Base-by-base conservation (phyloP, 2,329 filamentous ascomycete species). In the Epichloe festucae region DNA sequence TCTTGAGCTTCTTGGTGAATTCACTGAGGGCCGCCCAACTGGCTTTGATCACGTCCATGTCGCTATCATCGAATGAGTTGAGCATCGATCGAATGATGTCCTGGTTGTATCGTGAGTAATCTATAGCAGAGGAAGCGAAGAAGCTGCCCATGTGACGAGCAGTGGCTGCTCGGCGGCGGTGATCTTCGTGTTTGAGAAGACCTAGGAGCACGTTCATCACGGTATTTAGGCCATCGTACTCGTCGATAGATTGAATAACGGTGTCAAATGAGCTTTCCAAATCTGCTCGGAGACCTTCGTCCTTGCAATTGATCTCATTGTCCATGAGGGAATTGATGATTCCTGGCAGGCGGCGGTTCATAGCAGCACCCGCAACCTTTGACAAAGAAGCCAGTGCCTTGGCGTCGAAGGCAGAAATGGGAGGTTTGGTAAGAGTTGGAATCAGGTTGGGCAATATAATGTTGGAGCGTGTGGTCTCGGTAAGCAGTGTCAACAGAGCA, bases 361-460 rank as follows among this genome's bases (percentile, higher is more conserved):
- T 95, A 50, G 90, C 84, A 50, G 84, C 77, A 50, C 89, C 85
- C 54, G 93, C 91, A 48, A 98, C 94, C 67, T 90, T 84, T 48
- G 94, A 90, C 60, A 98, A 71, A 27, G 93, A 97, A 39, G 93
- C 93, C 57, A 98, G 73, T 12, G 93, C 93, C 65, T 85, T 89
- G 54, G 94, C 93, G 63, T 98, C 96, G 77, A 98, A 98, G 1
- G 85, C 81, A 31, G 89, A 87, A 59, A 98, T 95, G 2, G 93
- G 93, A 50, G 89, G 84, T 8, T 87, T 85, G 53, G 94, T 87
- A 35, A 98, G 78, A 2, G 90, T 97, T 0, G 94, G 93, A 54
- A 98, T 89, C 52, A 98, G 83, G 67, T 95, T 96, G 19, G 93
- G 94, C 53, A 98, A 73, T 61, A 98, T 98, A 59, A 95, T 90